A percentile compares a stretch with the other conserved stretches of the same genome.
Evolutionary conservation across 176 grass and related monocot genomes (phyloP).

Genomic region (Oryza australiensis): DNA sequence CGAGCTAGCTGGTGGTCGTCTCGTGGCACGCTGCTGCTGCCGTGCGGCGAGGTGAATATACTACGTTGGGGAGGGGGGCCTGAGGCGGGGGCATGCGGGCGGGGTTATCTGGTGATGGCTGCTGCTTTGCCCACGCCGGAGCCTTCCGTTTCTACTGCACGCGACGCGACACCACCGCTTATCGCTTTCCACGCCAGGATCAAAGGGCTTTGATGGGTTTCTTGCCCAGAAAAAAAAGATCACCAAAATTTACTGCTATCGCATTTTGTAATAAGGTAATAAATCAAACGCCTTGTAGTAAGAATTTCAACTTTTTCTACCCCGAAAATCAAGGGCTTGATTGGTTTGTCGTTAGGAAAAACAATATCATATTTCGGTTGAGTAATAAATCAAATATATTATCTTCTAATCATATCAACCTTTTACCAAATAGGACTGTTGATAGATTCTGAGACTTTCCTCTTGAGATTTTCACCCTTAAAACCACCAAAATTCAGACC

Average conservation of each 20-base stretch:
- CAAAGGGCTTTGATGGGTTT: neutral
- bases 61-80: conserved; percentile 6
- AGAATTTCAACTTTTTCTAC: no score
- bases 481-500: no score
- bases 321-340: neutral
- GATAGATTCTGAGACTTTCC: no score
- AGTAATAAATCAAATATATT: no score
- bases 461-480: no score
- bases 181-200: conserved; percentile 9
- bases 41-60: conserved; percentile 17
- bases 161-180: conserved; percentile 5
- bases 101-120: conserved; percentile 68
- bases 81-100: conserved; percentile 51
- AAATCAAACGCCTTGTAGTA: neutral
- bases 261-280: neutral
- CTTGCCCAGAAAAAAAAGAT: neutral
- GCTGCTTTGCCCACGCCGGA: neutral
- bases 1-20: neutral
- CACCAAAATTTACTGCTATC: neutral
- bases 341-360: neutral
- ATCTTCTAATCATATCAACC: no score
- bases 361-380: neutral
- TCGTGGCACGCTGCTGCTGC: no score
- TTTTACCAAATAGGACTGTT: no score
- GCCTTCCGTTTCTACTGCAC: neutral